Percentiles rank a stretch among this genome's conserved stretches.
These are phyloP conservation scores for Veloboletus limbatus DNA, from an alignment of 1,284 basidiomycete species.

Conservation along the genomic window DNA sequence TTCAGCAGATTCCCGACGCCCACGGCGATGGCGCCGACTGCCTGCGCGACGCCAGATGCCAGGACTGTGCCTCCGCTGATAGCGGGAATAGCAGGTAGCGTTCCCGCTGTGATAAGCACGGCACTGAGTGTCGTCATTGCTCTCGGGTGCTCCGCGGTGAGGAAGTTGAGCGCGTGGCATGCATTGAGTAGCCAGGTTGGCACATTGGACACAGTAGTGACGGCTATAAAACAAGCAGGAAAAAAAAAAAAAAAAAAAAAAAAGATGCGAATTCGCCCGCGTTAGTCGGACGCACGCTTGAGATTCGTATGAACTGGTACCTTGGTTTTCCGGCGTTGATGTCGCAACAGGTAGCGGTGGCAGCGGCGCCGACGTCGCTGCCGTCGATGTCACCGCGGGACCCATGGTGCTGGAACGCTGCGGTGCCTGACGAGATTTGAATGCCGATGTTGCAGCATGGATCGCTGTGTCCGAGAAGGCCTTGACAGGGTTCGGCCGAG, in stretches of 20 bases:
- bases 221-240: slow-evolving; percentile 36
- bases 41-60: slow-evolving; percentile 68
- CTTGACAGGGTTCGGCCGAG: slow-evolving; percentile 34
- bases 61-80: slow-evolving; percentile 66
- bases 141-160: slow-evolving; percentile 70
- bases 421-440: slow-evolving; percentile 27
- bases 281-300: slow-evolving; percentile 5
- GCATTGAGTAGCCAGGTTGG: slow-evolving; percentile 75
- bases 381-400: slow-evolving; percentile 18
- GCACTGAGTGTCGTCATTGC: slow-evolving; percentile 72
- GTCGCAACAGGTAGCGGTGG: slow-evolving; percentile 21
- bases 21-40: slow-evolving; percentile 71
- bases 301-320: slow-evolving; percentile 8
- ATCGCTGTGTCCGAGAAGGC: slow-evolving; percentile 32
- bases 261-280: too few relatives aligned
- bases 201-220: slow-evolving; percentile 56
- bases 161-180: slow-evolving; percentile 66
- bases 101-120: slow-evolving; percentile 71
- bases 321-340: slow-evolving; percentile 16
- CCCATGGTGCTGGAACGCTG: slow-evolving; percentile 33
- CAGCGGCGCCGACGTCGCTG: slow-evolving; percentile 9
- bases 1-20: slow-evolving; percentile 59
- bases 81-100: slow-evolving; percentile 65
- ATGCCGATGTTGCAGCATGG: slow-evolving; percentile 26
- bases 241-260: too few relatives aligned